These are phyloP conservation scores for Diaporthe sp. DNA, from an alignment of 2,329 filamentous ascomycete genomes.

Conservation along the genomic window DNA sequence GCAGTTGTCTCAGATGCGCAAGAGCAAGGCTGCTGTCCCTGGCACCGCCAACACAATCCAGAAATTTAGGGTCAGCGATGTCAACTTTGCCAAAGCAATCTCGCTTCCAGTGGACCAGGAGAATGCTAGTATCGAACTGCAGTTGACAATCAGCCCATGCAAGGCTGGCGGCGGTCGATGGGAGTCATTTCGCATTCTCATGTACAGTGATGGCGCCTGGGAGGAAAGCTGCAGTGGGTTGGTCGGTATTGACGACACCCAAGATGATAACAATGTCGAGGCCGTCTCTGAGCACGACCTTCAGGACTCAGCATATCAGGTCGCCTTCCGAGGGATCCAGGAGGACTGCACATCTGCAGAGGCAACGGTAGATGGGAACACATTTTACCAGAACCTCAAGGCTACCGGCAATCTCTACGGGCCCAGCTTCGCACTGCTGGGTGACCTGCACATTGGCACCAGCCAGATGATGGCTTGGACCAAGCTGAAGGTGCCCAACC, in stretches of 20 bases:
- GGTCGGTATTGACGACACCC: not conserved
- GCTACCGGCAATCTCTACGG: constrained; percentile 8
- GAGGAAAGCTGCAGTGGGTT: constrained; percentile 29
- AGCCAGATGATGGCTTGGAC: not conserved
- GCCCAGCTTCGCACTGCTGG: not conserved
- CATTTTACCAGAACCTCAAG: constrained; percentile 19
- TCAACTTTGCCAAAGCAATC: constrained; percentile 31
- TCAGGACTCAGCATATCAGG: not conserved
- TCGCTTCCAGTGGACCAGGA: constrained; percentile 14
- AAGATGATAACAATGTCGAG: not conserved
- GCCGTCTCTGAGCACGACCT: constrained; percentile 1
- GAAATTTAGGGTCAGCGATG: constrained; percentile 1
- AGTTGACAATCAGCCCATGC: constrained; percentile 27
- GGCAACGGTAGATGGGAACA: not conserved
- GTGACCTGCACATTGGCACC: not conserved
- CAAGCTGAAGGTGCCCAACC: constrained; percentile 9
- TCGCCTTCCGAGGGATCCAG: constrained; percentile 15
- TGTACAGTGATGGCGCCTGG: constrained; percentile 19
- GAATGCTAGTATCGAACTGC: constrained; percentile 19
- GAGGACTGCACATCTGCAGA: not conserved
- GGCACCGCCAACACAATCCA: not conserved
- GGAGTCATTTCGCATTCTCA: constrained; percentile 26
- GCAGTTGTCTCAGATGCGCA: constrained; percentile 39
- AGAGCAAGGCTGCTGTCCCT: constrained; percentile 9
- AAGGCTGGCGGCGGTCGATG: not conserved